Conservation (phyloP, 1,284 basidiomycete species). For the Cystobasidiaceae sp. region DNA sequence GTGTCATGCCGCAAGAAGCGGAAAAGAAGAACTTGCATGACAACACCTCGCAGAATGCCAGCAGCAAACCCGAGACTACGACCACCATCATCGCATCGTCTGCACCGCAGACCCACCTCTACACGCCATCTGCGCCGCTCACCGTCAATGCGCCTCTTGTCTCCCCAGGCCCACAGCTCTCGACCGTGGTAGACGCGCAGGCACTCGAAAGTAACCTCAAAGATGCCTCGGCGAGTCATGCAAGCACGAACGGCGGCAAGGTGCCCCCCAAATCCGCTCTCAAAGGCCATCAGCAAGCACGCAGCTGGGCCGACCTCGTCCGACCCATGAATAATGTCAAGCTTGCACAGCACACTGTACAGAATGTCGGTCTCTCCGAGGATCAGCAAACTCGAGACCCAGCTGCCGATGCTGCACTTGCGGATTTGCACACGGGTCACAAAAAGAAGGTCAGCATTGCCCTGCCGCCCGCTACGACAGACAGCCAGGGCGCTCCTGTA, state of each 20-base stretch:
- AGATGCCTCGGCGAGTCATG: not conserved
- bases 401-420: slow-evolving; percentile 16
- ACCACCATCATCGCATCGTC: slow-evolving; percentile 18
- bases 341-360: slow-evolving; percentile 16
- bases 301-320: slow-evolving; percentile 32
- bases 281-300: slow-evolving; percentile 19
- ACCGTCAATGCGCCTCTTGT: slow-evolving; percentile 27
- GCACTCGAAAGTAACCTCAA: not conserved
- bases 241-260: slow-evolving; percentile 3
- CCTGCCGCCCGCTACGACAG: not conserved
- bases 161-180: not conserved
- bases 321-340: slow-evolving; percentile 26
- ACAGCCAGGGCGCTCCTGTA: not conserved
- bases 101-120: slow-evolving; percentile 2
- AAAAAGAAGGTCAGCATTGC: slow-evolving; percentile 28
- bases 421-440: not conserved
- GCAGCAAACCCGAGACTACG: not conserved
- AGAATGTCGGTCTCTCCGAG: slow-evolving; percentile 19
- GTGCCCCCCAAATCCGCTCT: slow-evolving; percentile 31
- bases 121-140: slow-evolving; percentile 22
- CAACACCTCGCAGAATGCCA: slow-evolving; percentile 13
- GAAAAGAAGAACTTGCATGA: slow-evolving; percentile 7
- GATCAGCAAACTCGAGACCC: slow-evolving; percentile 8
- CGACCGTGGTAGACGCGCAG: slow-evolving; percentile 7
- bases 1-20: not conserved